Evolutionary conservation across 1,284 basidiomycete genomes (phyloP).

Genomic region (Ustilago xerochloae): DNA sequence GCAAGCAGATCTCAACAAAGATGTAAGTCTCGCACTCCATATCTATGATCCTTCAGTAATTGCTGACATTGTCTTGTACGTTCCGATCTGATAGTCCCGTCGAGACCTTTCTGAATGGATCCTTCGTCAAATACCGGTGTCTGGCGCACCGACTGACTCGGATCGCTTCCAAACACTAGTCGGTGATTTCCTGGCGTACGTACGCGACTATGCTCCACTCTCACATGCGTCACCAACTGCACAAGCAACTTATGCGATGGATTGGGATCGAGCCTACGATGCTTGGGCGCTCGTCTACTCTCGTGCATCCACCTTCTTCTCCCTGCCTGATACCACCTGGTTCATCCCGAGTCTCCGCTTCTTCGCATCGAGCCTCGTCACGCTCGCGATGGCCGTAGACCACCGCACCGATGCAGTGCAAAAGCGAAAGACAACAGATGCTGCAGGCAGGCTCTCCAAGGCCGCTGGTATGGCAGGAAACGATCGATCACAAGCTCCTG

Average conservation of each 20-base stretch:
- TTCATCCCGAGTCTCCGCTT: slow-evolving; percentile 58
- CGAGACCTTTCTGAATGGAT: slow-evolving; percentile 35
- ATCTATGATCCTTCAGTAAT: neutral
- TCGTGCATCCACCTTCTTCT: slow-evolving; percentile 62
- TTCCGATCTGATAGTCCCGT: slow-evolving; percentile 10
- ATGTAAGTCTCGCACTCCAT: slow-evolving; percentile 11
- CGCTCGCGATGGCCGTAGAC: slow-evolving; percentile 39
- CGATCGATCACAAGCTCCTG: slow-evolving; percentile 56
- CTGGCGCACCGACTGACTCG: slow-evolving; percentile 36
- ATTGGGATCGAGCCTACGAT: slow-evolving; percentile 51
- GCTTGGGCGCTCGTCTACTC: slow-evolving; percentile 58
- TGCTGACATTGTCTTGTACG: neutral
- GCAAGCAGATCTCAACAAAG: slow-evolving; percentile 28
- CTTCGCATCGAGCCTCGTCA: slow-evolving; percentile 48
- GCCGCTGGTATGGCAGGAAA: slow-evolving; percentile 64
- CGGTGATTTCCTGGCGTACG: slow-evolving; percentile 40
- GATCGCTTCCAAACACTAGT: slow-evolving; percentile 49
- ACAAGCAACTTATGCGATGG: slow-evolving; percentile 7
- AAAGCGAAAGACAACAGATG: slow-evolving; percentile 63
- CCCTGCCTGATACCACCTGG: slow-evolving; percentile 65
- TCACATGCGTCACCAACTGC: slow-evolving; percentile 11
- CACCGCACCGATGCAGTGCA: slow-evolving; percentile 32
- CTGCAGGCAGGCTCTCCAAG: slow-evolving; percentile 63
- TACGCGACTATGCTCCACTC: slow-evolving; percentile 33
- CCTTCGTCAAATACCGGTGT: slow-evolving; percentile 30